A percentile compares a stretch with the other conserved stretches of the same genome.
Conservation (phyloP, 2,329 filamentous ascomycete genomes). For the Clonostachys rhizophaga region DNA sequence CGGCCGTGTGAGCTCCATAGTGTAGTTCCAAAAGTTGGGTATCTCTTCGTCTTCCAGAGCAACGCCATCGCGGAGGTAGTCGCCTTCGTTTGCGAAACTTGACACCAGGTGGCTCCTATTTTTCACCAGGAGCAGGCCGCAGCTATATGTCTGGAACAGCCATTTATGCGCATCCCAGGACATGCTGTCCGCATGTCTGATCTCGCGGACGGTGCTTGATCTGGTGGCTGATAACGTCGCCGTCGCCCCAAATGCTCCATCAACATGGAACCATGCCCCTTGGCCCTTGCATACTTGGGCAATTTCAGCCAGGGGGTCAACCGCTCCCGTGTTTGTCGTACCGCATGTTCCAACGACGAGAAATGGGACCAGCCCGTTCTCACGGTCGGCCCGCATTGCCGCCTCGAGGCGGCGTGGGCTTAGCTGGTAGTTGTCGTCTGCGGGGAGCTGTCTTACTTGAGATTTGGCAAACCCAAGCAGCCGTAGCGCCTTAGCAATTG, state of each 20-base stretch:
- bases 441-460: constrained; percentile 4
- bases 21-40: constrained; percentile 16
- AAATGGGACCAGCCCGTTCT: constrained; percentile 6
- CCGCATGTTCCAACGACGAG: constrained; percentile 7
- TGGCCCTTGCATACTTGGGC: constrained; percentile 5
- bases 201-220: constrained; percentile 2
- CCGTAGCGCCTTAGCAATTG: constrained; percentile 6
- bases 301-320: constrained; percentile 6
- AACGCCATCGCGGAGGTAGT: constrained; percentile 14
- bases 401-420: neutral
- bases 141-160: constrained; percentile 16
- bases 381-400: constrained; percentile 4
- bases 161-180: constrained; percentile 19
- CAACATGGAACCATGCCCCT: constrained; percentile 12
- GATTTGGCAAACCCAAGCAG: constrained; percentile 5
- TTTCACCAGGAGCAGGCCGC: constrained; percentile 11
- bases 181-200: constrained; percentile 12
- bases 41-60: constrained; percentile 13
- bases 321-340: constrained; percentile 7
- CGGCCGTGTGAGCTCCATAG: constrained; percentile 13
- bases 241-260: constrained; percentile 15
- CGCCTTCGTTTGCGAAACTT: constrained; percentile 14
- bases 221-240: constrained; percentile 8
- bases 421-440: constrained; percentile 4
- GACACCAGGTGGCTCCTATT: constrained; percentile 8